Base-by-base conservation (phyloP, 805 yeast species). In the Nematodospora valgi region DNA sequence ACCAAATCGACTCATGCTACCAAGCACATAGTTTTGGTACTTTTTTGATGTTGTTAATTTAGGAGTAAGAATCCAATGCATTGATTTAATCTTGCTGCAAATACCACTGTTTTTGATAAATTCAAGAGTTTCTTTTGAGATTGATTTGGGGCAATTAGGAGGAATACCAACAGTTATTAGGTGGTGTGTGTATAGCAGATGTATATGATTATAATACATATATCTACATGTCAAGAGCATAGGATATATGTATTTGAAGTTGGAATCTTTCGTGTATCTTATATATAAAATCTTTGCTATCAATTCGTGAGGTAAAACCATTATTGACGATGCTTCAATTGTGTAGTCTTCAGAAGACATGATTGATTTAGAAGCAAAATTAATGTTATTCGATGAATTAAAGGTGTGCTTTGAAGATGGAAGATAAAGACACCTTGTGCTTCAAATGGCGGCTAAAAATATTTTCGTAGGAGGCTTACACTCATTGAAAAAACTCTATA, bases 151-250 rank as follows among this genome's bases (percentile, higher is more conserved):
- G 11, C 13, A 23, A 10, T 21, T 17, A 4, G 22, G 10, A n/a
- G 23, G 12, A 23, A 27, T 31, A 11, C 23, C 17, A 5, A 4
- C 12, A n/a, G n/a, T n/a, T n/a, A n/a, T n/a, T 18, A 31, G 7
- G 8, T 31, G 5, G 5, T 24, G 11, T 4, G 36, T 26, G 21
- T 32, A 32, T 20, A 32, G 23, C 15, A 32, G 17, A 21, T 26
- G 6, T 12, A 32, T 19, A 18, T 32, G 30, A 14, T 26, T 15
- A 8, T 11, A 3, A 14, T 32, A 32, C 9, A 32, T 8, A 6
- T 22, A 6, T 26, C 19, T 25, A 16, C 36, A 32, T 23, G 22
- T 12, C n/a, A 32, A n/a, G n/a, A 32, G 25, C 9, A 32, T 23
- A 4, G 30, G 30, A 9, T 23, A 21, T 5, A 32, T 32, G 13